Evolutionary conservation across 352 stramenopile genomes (phyloP), one percentile per base, ranked within the genome.

Genomic region (Phytophthora quininea): DNA sequence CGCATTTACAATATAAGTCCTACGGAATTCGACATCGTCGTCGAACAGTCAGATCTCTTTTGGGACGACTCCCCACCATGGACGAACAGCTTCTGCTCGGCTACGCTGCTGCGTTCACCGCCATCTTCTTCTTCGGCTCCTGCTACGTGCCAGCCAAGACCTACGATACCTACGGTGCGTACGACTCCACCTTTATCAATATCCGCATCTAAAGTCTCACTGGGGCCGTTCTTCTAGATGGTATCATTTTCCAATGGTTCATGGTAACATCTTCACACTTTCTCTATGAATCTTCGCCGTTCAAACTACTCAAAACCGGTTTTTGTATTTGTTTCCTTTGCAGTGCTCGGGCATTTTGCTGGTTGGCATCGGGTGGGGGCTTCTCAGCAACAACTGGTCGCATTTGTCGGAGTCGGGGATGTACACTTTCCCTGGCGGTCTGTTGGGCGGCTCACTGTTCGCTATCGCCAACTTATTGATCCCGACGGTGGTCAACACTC

Each of bases 241-340:
- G 87, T 33, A 92, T 95, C 62, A 92, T 95, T 63, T 95, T 93
- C 69, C 87, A 95, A 66, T 95, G 87, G 87, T 93, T 93, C 65
- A 95, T 95, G 86, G 85, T 91, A 74, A 46, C 3, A 12, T 12
- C 4, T 14, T 15, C 38, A 5, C 38, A 12, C 14, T 46, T 15
- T 14, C 38, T 46, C 54, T 30, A 63, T 62, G 24, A 45, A 29
- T 47, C 27, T 50, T 5, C 35, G 24, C 45, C 9, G 9, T 47
- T 33, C 29, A 35, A 37, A 42, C 5, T 46, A 31, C 14, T n/a
- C 32, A 64, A 7, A 51, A 24, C 19, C 19, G 19, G 19, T 40
- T 40, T 11, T 40, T 40, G 35, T 42, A 53, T 29, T 71, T 47
- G 35, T 59, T 53, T 48, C 38, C 3, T 49, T 27, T 53, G 9